Conservation (phyloP, 129 eudicot genomes). For the carrot (Daucus carota) region DNA sequence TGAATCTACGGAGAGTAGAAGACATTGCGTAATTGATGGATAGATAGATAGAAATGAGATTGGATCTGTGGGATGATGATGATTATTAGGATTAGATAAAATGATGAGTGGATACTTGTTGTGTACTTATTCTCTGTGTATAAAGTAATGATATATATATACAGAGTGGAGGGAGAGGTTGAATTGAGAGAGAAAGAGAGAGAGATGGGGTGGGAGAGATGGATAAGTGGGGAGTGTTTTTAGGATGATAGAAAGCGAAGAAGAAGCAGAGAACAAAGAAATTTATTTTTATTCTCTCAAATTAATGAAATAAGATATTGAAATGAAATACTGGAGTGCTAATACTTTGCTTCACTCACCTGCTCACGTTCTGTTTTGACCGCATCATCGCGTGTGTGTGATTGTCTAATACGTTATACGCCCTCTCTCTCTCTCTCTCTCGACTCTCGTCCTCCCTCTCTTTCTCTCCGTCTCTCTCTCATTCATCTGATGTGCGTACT, state of each 20-base stretch:
- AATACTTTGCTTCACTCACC: not conserved
- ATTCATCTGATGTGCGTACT: no score
- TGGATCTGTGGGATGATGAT: conserved; percentile 6
- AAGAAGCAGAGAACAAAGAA: not conserved
- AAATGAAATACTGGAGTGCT: not conserved
- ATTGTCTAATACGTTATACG: no score
- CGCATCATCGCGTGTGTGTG: not conserved
- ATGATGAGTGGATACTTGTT: not conserved
- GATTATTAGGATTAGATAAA: no score
- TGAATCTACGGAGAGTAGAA: conserved; percentile 45
- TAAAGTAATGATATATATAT: not conserved
- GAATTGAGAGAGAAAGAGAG: conserved; percentile 10
- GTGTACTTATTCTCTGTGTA: not conserved
- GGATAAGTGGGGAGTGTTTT: conserved; percentile 14
- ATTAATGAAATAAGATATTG: not conserved
- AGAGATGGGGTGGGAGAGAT: not conserved
- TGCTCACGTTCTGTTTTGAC: not conserved
- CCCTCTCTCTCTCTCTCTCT: no score
- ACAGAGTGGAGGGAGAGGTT: no score
- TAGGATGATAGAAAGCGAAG: not conserved
- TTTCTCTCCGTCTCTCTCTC: no score
- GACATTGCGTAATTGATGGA: conserved; percentile 27
- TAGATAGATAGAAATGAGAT: not conserved
- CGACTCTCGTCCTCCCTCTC: no score
- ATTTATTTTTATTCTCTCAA: no score